Evolutionary conservation across 2,329 filamentous ascomycete genomes (phyloP), one percentile per base, ranked within the genome.

Genomic region (Penicillium sclerotigenum): DNA sequence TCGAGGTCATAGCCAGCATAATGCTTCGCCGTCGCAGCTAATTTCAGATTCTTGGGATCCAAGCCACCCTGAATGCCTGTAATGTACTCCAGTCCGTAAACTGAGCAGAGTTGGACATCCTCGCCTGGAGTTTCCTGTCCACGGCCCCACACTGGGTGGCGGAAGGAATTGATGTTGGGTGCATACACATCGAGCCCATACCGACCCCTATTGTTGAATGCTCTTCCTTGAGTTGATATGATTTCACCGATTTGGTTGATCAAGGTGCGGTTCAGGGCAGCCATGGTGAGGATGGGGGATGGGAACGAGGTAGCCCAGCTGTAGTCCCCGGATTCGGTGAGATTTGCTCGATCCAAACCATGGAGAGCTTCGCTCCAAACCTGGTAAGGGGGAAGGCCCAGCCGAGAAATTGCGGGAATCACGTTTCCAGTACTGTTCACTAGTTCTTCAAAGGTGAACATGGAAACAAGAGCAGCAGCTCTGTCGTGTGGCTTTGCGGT

Each of bases 81-180:
- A 46, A 85, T 79, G 56, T 85, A 73, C 46, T 78, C 76, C 47
- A 79, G 76, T 3, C 82, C 80, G 54, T 84, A 86, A 5, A 70
- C 69, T 10, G 76, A 73, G 2, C 63, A 56, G 14, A 85, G 72
- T 36, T 78, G 76, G 0, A 79, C 72, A 59, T 86, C 83, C 65
- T 85, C 83, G 5, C 83, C 82, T 0, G 84, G 83, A 0, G 83
- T 86, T 64, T 87, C 83, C 59, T 81, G 78, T 0, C 84, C 84
- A 9, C 84, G 75, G 1, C 84, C 84, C 84, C 84, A 86, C 26
- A 85, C 74, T 0, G 85, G 84, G 64, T 87, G 84, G 36, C 80
- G 80, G 73, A 83, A 88, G 0, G 82, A 79, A 63, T 87, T 88
- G 68, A 88, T 85, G 64, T 88, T 87, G 0, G 86, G 86, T 0